Conservation (phyloP, 2,329 filamentous ascomycete species). For the Cladosporium velox region DNA sequence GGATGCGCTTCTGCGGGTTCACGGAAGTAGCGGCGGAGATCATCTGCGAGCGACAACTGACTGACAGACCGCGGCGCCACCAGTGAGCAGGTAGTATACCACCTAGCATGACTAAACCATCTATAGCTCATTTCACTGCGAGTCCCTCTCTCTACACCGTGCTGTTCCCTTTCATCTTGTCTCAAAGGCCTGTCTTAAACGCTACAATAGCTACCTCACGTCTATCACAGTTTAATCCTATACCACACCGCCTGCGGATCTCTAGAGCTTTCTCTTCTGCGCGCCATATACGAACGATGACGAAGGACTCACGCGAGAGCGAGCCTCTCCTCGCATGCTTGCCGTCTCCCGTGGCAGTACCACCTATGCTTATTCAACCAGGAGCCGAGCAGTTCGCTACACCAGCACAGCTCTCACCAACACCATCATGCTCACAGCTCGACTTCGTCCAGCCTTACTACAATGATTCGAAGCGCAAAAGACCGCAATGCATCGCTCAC, state of each 20-base stretch:
- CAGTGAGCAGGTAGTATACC: not conserved
- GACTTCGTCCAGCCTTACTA: conserved; percentile 28
- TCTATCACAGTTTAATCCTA: not conserved
- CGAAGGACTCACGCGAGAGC: not conserved
- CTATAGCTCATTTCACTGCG: conserved; percentile 1
- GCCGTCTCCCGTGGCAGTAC: conserved; percentile 23
- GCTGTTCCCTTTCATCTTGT: not conserved
- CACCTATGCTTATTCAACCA: conserved; percentile 35
- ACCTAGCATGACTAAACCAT: conserved; percentile 1
- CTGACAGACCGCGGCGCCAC: not conserved
- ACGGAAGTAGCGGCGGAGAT: conserved; percentile 5
- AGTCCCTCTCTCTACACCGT: conserved; percentile 1
- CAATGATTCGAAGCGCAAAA: conserved; percentile 33
- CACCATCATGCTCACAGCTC: conserved; percentile 28
- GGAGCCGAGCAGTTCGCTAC: conserved; percentile 34
- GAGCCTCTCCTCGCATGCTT: conserved; percentile 14
- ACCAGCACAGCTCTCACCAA: conserved; percentile 28
- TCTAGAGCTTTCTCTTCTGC: not conserved
- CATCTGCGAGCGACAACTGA: not conserved
- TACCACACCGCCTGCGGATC: not conserved
- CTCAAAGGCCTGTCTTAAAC: not conserved
- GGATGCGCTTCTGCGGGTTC: conserved; percentile 1
- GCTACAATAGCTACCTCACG: not conserved
- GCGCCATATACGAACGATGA: not conserved
- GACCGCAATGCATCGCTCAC: conserved; percentile 76